Base-by-base conservation (phyloP, 192 early-diverging fungal genomes). In the Coemansia sp. region DNA sequence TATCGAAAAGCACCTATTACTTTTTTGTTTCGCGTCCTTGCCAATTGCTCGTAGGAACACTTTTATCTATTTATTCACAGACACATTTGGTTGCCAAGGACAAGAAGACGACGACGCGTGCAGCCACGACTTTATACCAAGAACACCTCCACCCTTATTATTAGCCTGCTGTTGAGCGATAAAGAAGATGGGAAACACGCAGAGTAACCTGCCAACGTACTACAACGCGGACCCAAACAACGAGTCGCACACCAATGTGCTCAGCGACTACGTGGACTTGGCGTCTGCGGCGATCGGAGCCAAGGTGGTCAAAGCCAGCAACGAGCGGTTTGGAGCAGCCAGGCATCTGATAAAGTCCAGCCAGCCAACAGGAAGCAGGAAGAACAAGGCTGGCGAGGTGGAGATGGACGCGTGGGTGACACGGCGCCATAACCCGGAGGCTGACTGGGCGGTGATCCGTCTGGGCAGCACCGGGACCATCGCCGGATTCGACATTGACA, bases 311-410 rank as follows among this genome's bases (percentile, higher is more conserved):
- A 87, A 86, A 57, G 86, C 87, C 30, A 94, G 90, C 46, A 92
- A 98, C 78, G 96, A 98, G 73, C 92, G 89, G 72, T 96, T 98
- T 71, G 89, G 88, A 8, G 86, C 87, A 14, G 93, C 94, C 18
- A 78, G 81, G 35, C 92, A 90, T 74, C 81, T 96, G 67, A 76
- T 98, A 60, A 86, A 84, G 69, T 20, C 69, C 5, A n/a, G 51
- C 8, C 57, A 51, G 39, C 73, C 81, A 7, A 24, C 38, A 38
- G 34, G 51, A 15, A 30, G 51, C 51, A 18, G 18, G 14, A 46
- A 14, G 15, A 18, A 46, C 44, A 46, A 18, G 12, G 10, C 53
- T 24, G 36, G 26, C 23, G 57, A 55, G 11, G 68, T 30, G 41
- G 41, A 59, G 60, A 48, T 41, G 62, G 91, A 92, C 64, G 94